These are phyloP conservation scores for Marchantia polymorpha DNA, from an alignment of 225 moss, liverwort and hornwort species.

Conservation along the genomic window DNA sequence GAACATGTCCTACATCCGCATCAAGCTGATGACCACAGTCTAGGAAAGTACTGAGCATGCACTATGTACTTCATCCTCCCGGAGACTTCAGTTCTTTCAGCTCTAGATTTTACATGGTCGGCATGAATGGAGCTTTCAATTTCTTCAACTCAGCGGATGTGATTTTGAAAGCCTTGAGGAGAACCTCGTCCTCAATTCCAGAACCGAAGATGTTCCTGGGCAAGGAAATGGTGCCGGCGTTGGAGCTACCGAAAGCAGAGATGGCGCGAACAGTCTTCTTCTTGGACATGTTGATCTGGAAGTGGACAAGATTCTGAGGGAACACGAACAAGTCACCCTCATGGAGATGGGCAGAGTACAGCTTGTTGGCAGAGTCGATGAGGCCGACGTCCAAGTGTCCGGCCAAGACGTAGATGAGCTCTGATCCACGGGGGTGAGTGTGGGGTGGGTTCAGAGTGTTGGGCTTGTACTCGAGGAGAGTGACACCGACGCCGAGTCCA, in stretches of 20 bases:
- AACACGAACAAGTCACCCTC: constrained; percentile 35
- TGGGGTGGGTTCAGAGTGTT: constrained; percentile 30
- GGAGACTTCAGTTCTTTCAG: background rate
- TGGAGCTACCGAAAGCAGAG: constrained; percentile 28
- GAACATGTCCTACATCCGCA: too few relatives aligned
- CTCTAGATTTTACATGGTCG: background rate
- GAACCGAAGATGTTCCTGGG: constrained; percentile 21
- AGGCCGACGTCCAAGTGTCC: constrained; percentile 26
- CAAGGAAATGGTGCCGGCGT: constrained; percentile 25
- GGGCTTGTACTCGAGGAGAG: constrained; percentile 21
- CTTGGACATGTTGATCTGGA: constrained; percentile 20
- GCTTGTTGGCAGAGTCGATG: constrained; percentile 21
- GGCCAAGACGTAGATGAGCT: constrained; percentile 26
- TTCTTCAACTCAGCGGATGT: background rate
- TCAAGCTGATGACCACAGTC: too few relatives aligned
- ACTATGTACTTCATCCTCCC: too few relatives aligned
- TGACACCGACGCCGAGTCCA: constrained; percentile 17
- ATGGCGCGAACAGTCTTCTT: constrained; percentile 10
- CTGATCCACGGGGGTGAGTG: constrained; percentile 32
- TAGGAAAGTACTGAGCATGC: too few relatives aligned
- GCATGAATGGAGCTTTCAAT: constrained; percentile 19
- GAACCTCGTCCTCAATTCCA: constrained; percentile 16
- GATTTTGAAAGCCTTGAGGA: constrained; percentile 18
- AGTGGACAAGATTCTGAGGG: constrained; percentile 22
- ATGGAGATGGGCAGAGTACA: constrained; percentile 24